These are phyloP conservation scores for Solanum hybrid DNA, from an alignment of 305 asterid genomes.

Conservation along the genomic window DNA sequence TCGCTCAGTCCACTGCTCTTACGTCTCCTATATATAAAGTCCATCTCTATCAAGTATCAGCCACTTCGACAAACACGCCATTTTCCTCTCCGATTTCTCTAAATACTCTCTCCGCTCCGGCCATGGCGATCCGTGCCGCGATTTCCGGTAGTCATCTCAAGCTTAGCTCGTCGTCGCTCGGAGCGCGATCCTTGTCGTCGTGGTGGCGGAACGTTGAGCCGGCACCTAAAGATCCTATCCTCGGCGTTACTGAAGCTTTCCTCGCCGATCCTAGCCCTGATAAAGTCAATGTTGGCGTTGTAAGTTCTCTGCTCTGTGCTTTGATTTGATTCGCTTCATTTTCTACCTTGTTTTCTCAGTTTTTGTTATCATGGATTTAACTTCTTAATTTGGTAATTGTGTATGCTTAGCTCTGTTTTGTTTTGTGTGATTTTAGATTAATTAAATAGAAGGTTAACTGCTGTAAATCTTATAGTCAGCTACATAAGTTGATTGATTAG, in stretches of 20 bases:
- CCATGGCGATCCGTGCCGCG: slow-evolving; percentile 40
- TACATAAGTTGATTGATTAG: background rate
- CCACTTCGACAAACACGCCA: background rate
- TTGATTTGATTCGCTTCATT: background rate
- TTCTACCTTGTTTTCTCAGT: background rate
- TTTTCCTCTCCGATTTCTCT: background rate
- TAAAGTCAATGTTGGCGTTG: slow-evolving; percentile 98
- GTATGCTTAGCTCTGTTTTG: background rate
- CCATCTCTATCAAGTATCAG: background rate
- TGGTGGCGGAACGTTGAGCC: slow-evolving; percentile 93
- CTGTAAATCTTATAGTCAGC: background rate
- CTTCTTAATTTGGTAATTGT: background rate
- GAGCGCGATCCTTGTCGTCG: slow-evolving; percentile 60
- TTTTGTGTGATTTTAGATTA: background rate
- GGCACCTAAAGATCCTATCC: slow-evolving; percentile 97
- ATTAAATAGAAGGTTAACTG: background rate
- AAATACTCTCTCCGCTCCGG: background rate
- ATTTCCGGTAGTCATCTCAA: slow-evolving; percentile 19
- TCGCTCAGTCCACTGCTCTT: background rate
- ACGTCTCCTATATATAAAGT: background rate
- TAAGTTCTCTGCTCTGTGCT: slow-evolving; percentile 24
- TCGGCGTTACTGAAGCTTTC: slow-evolving; percentile 96
- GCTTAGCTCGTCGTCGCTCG: slow-evolving; percentile 15
- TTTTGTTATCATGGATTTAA: background rate
- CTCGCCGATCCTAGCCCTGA: slow-evolving; percentile 75